Evolutionary conservation across 495 filamentous ascomycete species (phyloP).

Genomic region (Ramalina intermedia): DNA sequence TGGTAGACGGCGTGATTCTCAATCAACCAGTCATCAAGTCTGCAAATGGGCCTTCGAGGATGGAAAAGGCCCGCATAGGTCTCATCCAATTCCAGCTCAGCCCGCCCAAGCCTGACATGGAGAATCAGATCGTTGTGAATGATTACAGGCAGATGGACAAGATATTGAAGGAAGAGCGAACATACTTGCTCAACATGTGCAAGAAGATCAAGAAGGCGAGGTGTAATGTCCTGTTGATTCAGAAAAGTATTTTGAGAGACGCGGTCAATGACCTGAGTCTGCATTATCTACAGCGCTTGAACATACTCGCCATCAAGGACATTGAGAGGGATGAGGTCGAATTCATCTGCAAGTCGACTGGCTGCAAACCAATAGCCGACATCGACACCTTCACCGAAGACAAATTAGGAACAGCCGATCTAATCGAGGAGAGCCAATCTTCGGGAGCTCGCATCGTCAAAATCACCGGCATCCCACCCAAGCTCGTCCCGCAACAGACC

Average conservation of each 20-base stretch:
- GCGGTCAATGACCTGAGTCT: slow-evolving; percentile 94
- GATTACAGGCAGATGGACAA: slow-evolving; percentile 99
- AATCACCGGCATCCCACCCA: slow-evolving; percentile 63
- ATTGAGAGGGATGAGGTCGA: slow-evolving; percentile 98
- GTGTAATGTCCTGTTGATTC: slow-evolving; percentile 95
- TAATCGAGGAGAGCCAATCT: slow-evolving; percentile 81
- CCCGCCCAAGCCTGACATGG: slow-evolving; percentile 98
- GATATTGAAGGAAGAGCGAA: slow-evolving; percentile 96
- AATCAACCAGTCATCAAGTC: slow-evolving; percentile 89
- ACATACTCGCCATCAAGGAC: slow-evolving; percentile 90
- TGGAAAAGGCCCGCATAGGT: slow-evolving; percentile 95
- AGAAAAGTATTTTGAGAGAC: slow-evolving; percentile 95
- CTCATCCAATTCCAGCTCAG: slow-evolving; percentile 97
- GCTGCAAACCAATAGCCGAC: slow-evolving; percentile 97
- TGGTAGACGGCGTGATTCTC: slow-evolving; percentile 87
- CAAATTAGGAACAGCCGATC: slow-evolving; percentile 90
- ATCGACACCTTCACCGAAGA: slow-evolving; percentile 98
- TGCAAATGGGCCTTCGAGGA: slow-evolving; percentile 76
- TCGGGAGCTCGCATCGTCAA: slow-evolving; percentile 86
- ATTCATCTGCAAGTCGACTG: slow-evolving; percentile 95
- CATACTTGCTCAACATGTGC: slow-evolving; percentile 93
- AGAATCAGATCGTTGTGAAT: slow-evolving; percentile 97
- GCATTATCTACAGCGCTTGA: slow-evolving; percentile 93
- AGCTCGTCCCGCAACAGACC: slow-evolving; percentile 50
- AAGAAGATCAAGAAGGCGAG: slow-evolving; percentile 99